These are phyloP conservation scores for Capsicum baccatum DNA, from an alignment of 257 asterid species.

Conservation along the genomic window DNA sequence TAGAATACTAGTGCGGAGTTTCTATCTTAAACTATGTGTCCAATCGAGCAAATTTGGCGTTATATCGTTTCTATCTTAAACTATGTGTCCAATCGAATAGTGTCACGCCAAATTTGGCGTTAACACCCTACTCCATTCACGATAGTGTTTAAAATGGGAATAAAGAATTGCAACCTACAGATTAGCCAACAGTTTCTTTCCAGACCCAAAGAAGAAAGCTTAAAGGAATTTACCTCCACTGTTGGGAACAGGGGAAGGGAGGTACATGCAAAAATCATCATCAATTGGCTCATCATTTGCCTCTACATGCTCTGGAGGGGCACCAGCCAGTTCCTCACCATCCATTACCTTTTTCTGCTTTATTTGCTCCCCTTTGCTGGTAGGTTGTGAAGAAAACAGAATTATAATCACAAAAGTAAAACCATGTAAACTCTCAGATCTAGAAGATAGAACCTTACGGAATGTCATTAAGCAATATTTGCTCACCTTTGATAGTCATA, in stretches of 20 bases:
- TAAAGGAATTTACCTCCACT: slow-evolving; percentile 69
- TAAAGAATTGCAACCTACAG: neutral
- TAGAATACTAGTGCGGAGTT: too few species aligned
- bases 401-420: neutral
- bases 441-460: neutral
- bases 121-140: too few species aligned
- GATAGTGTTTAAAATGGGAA: neutral
- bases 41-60: too few species aligned
- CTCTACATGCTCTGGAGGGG: too few species aligned
- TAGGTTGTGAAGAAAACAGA: neutral
- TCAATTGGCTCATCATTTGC: slow-evolving; percentile 46
- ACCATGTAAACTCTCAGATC: neutral
- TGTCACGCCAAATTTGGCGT: too few species aligned
- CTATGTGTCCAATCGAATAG: too few species aligned
- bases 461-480: neutral
- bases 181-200: neutral
- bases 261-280: slow-evolving; percentile 53
- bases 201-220: neutral
- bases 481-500: slow-evolving; percentile 55
- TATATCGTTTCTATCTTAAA: too few species aligned
- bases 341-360: slow-evolving; percentile 44
- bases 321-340: too few species aligned
- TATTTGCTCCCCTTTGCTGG: slow-evolving; percentile 39
- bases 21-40: too few species aligned
- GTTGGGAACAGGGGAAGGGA: slow-evolving; percentile 54